Evolutionary conservation across 306 rosid genomes (phyloP).

Genomic region (Medicago arabica): DNA sequence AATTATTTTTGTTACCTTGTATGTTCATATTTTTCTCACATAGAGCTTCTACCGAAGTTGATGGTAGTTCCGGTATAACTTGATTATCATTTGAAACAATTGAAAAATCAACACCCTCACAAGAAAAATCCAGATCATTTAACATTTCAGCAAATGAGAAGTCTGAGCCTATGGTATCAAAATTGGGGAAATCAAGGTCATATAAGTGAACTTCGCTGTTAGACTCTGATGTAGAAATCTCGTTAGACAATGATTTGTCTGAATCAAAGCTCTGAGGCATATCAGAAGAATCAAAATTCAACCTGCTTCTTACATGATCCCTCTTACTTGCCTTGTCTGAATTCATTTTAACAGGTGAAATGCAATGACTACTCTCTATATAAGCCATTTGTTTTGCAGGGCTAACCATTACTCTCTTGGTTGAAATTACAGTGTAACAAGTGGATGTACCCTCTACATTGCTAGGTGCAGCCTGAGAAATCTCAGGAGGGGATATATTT

Average conservation of each 20-base stretch:
- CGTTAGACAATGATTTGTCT: slow-evolving; percentile 47
- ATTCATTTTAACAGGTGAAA: slow-evolving; percentile 60
- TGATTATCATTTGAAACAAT: slow-evolving; percentile 47
- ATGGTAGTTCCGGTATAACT: slow-evolving; percentile 35
- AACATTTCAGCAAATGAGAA: slow-evolving; percentile 75
- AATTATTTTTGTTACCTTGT: slow-evolving; percentile 49
- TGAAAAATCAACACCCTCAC: slow-evolving; percentile 60
- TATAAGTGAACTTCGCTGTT: slow-evolving; percentile 56
- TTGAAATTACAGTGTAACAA: slow-evolving; percentile 71
- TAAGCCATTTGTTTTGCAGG: slow-evolving; percentile 69
- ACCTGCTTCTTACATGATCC: slow-evolving; percentile 75
- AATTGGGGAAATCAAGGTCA: slow-evolving; percentile 62
- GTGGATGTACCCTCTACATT: slow-evolving; percentile 54
- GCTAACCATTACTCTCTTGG: slow-evolving; percentile 79
- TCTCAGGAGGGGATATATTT: slow-evolving; percentile 61
- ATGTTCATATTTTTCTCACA: slow-evolving; percentile 54
- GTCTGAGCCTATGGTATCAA: slow-evolving; percentile 66
- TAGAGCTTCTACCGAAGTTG: slow-evolving; percentile 61
- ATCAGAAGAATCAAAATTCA: slow-evolving; percentile 71
- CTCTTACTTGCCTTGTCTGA: slow-evolving; percentile 58
- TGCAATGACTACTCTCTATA: slow-evolving; percentile 71
- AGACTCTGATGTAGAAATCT: slow-evolving; percentile 56
- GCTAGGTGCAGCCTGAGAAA: slow-evolving; percentile 50
- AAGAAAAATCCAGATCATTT: slow-evolving; percentile 62
- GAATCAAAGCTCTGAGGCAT: slow-evolving; percentile 43